Conservation (phyloP, 805 yeast genomes). For the Cephaloascus albidus region DNA sequence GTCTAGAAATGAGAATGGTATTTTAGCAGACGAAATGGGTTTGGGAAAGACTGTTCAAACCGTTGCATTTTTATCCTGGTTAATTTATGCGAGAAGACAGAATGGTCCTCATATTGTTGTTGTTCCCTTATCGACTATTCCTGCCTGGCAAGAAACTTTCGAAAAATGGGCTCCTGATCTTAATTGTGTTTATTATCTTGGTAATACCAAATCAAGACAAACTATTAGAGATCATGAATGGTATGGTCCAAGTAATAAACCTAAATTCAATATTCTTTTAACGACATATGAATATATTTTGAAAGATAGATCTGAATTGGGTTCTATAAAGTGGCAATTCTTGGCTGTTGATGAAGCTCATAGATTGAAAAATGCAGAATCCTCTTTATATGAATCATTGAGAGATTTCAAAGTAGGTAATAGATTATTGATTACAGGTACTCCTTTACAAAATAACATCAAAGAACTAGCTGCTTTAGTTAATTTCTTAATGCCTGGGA, state of each 20-base stretch:
- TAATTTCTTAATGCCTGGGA: conserved; percentile 94
- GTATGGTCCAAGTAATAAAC: conserved; percentile 54
- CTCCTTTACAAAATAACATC: conserved; percentile 93
- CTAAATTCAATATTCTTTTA: conserved; percentile 83
- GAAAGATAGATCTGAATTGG: conserved; percentile 77
- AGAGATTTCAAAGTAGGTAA: conserved; percentile 75
- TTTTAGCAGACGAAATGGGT: conserved; percentile 98
- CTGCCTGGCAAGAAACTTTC: conserved; percentile 99
- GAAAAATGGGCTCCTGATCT: conserved; percentile 97
- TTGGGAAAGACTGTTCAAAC: conserved; percentile 97
- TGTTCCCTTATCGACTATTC: conserved; percentile 91
- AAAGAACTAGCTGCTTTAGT: conserved; percentile 93
- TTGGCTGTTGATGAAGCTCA: conserved; percentile 99
- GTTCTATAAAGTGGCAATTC: conserved; percentile 87
- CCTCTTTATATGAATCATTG: conserved; percentile 84
- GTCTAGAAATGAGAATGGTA: conserved; percentile 97
- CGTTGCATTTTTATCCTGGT: conserved; percentile 89
- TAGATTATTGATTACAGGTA: conserved; percentile 89
- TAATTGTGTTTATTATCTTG: conserved; percentile 87
- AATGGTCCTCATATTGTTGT: conserved; percentile 97
- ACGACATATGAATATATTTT: conserved; percentile 96
- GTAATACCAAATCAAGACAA: conserved; percentile 80
- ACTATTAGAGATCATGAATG: conserved; percentile 81
- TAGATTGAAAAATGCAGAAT: conserved; percentile 87
- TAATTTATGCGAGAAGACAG: conserved; percentile 89